Percentiles rank a stretch among this genome's conserved stretches.
Conservation (phyloP, 305 asterid species). For the Solanum chacoense region DNA sequence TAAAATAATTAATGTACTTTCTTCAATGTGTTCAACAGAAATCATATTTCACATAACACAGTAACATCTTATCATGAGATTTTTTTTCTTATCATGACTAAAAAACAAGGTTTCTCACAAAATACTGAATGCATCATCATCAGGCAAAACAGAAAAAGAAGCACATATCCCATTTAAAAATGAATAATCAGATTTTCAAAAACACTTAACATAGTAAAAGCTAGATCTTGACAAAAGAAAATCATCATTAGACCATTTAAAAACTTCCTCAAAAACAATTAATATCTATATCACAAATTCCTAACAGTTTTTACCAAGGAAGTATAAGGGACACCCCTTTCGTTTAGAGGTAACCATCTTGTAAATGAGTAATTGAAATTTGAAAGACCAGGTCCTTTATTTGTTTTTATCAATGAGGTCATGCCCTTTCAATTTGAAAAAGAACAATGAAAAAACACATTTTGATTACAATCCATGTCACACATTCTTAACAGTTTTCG, state of each 20-base stretch:
- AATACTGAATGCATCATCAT: neutral
- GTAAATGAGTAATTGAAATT: neutral
- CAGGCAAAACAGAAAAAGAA: neutral
- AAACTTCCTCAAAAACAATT: neutral
- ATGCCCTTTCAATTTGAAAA: neutral
- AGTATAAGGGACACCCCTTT: neutral
- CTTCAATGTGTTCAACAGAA: neutral
- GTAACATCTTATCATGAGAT: neutral
- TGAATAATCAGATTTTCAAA: neutral
- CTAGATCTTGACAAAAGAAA: neutral
- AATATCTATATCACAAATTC: neutral
- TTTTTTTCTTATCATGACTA: neutral
- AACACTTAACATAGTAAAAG: neutral
- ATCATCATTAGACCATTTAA: neutral
- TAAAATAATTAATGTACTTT: neutral
- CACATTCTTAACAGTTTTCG: neutral
- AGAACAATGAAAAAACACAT: neutral
- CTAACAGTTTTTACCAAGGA: neutral
- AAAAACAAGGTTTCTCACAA: neutral
- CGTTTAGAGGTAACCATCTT: neutral
- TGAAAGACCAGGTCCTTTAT: neutral
- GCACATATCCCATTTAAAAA: neutral
- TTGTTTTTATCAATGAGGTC: neutral
- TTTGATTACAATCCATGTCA: neutral
- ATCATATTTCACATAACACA: neutral